These are phyloP conservation scores for Botryotinia calthae DNA, from an alignment of 2,329 filamentous ascomycete genomes.

Conservation along the genomic window DNA sequence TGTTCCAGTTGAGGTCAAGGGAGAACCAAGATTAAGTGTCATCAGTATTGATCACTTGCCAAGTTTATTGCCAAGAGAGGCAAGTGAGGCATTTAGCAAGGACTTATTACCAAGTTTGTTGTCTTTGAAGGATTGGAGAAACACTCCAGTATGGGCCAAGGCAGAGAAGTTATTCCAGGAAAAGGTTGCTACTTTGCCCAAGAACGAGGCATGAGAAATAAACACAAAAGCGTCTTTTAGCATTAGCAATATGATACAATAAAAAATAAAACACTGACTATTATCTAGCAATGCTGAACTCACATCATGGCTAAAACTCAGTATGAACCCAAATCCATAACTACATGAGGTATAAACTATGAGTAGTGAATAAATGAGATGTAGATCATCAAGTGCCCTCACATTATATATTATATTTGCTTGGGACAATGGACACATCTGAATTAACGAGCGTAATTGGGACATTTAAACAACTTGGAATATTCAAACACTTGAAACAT, in stretches of 20 bases:
- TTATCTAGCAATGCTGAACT: not conserved
- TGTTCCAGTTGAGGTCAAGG: constrained; percentile 65
- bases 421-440: not conserved
- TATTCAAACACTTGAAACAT: not conserved
- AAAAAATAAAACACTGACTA: not conserved
- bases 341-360: not conserved
- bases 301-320: not conserved
- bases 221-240: constrained; percentile 1
- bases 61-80: constrained; percentile 79
- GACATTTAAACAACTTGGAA: not conserved
- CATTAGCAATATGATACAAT: not conserved
- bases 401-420: not conserved
- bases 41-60: constrained; percentile 89
- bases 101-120: constrained; percentile 76
- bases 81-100: constrained; percentile 78
- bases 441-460: not conserved
- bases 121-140: constrained; percentile 71
- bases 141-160: constrained; percentile 75
- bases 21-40: constrained; percentile 60
- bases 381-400: not conserved
- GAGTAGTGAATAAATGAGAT: not conserved
- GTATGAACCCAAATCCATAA: not conserved
- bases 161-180: constrained; percentile 82
- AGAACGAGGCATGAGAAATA: constrained; percentile 23
- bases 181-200: constrained; percentile 70